Evolutionary conservation across 805 yeast species (phyloP).

Genomic region (Teunomyces atbi): DNA sequence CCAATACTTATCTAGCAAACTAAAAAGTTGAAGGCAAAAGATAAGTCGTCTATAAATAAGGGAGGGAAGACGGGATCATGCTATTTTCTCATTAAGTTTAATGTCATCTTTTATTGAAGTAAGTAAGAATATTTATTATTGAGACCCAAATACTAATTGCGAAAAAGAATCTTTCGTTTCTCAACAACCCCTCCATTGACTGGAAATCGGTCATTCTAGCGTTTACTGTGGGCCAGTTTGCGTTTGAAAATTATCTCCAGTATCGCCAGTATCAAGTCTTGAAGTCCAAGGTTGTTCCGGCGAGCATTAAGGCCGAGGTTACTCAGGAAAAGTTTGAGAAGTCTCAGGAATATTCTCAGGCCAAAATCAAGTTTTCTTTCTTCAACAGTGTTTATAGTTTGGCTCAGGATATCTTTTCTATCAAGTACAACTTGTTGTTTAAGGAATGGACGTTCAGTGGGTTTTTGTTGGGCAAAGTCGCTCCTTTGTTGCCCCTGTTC

Average conservation of each 20-base stretch:
- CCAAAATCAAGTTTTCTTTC: slow-evolving; percentile 71
- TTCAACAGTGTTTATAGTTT: slow-evolving; percentile 51
- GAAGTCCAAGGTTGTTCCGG: slow-evolving; percentile 55
- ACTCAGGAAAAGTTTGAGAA: slow-evolving; percentile 71
- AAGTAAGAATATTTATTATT: no score
- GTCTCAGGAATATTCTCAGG: slow-evolving; percentile 74
- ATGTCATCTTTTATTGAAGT: no score
- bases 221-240: slow-evolving; percentile 69
- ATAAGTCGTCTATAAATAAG: no score
- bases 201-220: slow-evolving; percentile 81
- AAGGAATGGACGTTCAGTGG: slow-evolving; percentile 50
- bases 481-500: slow-evolving; percentile 37
- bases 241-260: slow-evolving; percentile 71
- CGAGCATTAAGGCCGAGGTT: slow-evolving; percentile 61
- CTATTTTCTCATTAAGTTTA: no score
- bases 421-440: slow-evolving; percentile 54
- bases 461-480: slow-evolving; percentile 54
- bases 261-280: slow-evolving; percentile 75
- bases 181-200: slow-evolving; percentile 68
- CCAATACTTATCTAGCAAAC: no score
- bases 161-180: slow-evolving; percentile 42
- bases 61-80: no score
- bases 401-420: slow-evolving; percentile 53
- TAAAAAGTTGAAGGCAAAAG: no score
- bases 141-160: neutral